Evolutionary conservation across 2,329 filamentous ascomycete species (phyloP).

Genomic region (Aureobasidium lini): DNA sequence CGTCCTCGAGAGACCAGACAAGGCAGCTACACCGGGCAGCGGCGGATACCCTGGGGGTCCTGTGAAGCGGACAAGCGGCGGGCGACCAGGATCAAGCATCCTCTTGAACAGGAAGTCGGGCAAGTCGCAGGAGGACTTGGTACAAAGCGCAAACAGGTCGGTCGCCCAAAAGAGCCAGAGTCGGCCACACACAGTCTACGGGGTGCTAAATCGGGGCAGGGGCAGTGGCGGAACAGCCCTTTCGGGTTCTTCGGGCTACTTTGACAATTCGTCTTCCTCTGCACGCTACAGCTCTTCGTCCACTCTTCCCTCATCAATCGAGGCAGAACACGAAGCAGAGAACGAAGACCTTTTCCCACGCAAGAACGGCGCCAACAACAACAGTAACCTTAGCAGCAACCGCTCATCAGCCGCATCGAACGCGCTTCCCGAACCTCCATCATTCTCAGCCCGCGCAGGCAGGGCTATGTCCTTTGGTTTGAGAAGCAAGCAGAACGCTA

Average conservation of each 20-base stretch:
- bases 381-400: constrained; percentile 32
- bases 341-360: constrained; percentile 29
- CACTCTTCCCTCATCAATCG: constrained; percentile 49
- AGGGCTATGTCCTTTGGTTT: constrained; percentile 48
- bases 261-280: constrained; percentile 35
- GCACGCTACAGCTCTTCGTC: constrained; percentile 49
- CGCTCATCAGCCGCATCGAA: constrained; percentile 17
- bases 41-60: constrained; percentile 24
- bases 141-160: constrained; percentile 26
- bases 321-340: constrained; percentile 31
- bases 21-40: constrained; percentile 36
- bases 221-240: constrained; percentile 43
- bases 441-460: constrained; percentile 35
- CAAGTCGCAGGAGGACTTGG: constrained; percentile 27
- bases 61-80: constrained; percentile 25
- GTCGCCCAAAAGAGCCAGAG: constrained; percentile 12
- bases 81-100: constrained; percentile 29
- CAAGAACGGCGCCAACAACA: constrained; percentile 31
- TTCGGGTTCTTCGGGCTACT: constrained; percentile 39
- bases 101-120: constrained; percentile 26
- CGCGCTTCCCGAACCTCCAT: constrained; percentile 17
- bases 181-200: constrained; percentile 32
- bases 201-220: constrained; percentile 31
- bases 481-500: constrained; percentile 25
- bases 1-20: constrained; percentile 46